phyloP scores from a whole-genome alignment of 495 filamentous ascomycete genomes.

The Aspergillus olivimuriae region DNA sequence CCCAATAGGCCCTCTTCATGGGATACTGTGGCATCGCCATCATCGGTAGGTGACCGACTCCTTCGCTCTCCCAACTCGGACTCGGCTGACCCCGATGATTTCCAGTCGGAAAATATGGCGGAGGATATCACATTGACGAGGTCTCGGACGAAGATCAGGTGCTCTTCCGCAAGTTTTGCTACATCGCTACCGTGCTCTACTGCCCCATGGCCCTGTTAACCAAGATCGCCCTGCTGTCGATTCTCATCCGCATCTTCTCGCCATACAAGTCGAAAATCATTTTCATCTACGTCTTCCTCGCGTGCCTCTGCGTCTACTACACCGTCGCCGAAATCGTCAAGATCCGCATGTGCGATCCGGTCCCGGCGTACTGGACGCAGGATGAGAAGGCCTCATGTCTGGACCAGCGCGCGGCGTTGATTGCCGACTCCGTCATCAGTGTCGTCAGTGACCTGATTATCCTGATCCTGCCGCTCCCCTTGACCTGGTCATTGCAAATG shows the following conservation, averaged over 20 bases:
- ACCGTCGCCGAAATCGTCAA: slow-evolving; percentile 27
- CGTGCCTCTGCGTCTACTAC: slow-evolving; percentile 33
- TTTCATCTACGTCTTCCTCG: slow-evolving; percentile 41
- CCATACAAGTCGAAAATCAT: slow-evolving; percentile 33
- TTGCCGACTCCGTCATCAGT: slow-evolving; percentile 44
- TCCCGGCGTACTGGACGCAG: slow-evolving; percentile 25
- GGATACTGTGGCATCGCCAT: slow-evolving; percentile 33
- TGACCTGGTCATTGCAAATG: slow-evolving; percentile 45
- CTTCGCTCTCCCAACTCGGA: neutral
- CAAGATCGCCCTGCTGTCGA: slow-evolving; percentile 43
- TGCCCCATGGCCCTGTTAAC: slow-evolving; percentile 42
- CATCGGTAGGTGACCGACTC: slow-evolving; percentile 19
- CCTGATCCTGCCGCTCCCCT: slow-evolving; percentile 37
- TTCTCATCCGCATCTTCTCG: slow-evolving; percentile 42
- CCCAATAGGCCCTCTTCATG: slow-evolving; percentile 27
- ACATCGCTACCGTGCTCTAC: slow-evolving; percentile 40
- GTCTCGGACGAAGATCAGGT: slow-evolving; percentile 13
- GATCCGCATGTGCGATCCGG: slow-evolving; percentile 31
- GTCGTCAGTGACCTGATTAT: slow-evolving; percentile 41
- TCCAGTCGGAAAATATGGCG: slow-evolving; percentile 32
- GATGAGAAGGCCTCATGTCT: slow-evolving; percentile 25
- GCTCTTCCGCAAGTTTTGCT: slow-evolving; percentile 34
- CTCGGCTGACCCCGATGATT: slow-evolving; percentile 1
- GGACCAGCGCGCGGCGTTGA: slow-evolving; percentile 35
- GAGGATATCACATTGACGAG: slow-evolving; percentile 28